Evolutionary conservation across 2,329 filamentous ascomycete genomes (phyloP).

Genomic region (Colletotrichum liriopes): DNA sequence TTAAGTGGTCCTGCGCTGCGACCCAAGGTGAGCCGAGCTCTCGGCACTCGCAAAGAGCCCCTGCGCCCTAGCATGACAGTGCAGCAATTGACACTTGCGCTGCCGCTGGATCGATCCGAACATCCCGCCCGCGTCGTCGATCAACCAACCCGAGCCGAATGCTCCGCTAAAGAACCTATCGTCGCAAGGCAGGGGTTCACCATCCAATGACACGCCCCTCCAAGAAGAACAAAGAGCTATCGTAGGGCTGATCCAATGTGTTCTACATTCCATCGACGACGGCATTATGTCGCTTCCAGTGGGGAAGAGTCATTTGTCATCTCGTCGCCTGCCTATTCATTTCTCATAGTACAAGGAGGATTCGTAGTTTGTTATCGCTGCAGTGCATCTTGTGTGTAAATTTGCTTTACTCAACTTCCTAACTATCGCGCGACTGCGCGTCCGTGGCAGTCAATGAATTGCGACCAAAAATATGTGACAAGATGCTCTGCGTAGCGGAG

Average conservation of each 20-base stretch:
- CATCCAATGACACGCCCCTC: conserved; percentile 13
- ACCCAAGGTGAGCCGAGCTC: conserved; percentile 5
- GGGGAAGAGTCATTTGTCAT: background rate
- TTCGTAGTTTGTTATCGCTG: too few species aligned
- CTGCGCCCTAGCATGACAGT: conserved; percentile 27
- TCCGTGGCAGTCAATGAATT: background rate
- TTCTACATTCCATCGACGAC: conserved; percentile 6
- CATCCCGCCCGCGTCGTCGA: conserved; percentile 36
- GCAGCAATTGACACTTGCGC: conserved; percentile 30
- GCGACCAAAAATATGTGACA: background rate
- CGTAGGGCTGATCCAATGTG: conserved; percentile 30
- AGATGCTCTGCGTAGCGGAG: background rate
- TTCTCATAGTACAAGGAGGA: background rate
- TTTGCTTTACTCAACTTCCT: background rate
- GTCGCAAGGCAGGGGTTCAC: conserved; percentile 1
- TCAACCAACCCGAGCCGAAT: conserved; percentile 19
- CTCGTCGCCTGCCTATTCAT: background rate
- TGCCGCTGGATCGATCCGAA: conserved; percentile 34
- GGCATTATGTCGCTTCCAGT: background rate
- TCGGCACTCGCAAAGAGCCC: conserved; percentile 17
- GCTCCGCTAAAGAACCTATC: conserved; percentile 28
- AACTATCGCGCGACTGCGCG: background rate
- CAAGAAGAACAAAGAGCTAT: background rate
- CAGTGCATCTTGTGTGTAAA: background rate
- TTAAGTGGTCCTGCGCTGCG: background rate